Evolutionary conservation across 2,329 filamentous ascomycete genomes (phyloP).

Genomic region (Diaporthe eres): DNA sequence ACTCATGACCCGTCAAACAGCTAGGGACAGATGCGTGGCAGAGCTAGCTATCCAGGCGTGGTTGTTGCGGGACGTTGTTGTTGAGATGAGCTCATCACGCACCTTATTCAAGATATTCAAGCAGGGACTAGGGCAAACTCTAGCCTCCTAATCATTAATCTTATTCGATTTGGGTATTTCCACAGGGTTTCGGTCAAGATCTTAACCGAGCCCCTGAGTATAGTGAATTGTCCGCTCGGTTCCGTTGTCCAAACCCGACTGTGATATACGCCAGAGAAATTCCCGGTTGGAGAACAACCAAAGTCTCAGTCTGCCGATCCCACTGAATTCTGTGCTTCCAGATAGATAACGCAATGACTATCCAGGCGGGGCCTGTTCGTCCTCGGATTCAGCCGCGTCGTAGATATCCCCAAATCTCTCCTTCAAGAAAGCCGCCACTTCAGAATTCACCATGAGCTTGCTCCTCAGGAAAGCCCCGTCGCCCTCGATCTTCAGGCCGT

Average conservation of each 20-base stretch:
- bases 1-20: neutral
- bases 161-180: neutral
- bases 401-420: constrained; percentile 51
- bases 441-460: constrained; percentile 50
- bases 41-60: neutral
- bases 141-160: neutral
- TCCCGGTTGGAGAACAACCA: neutral
- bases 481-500: constrained; percentile 61
- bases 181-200: neutral
- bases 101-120: neutral
- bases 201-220: neutral
- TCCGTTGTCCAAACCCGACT: neutral
- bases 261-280: neutral
- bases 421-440: constrained; percentile 53
- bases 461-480: constrained; percentile 46
- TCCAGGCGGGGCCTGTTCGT: neutral
- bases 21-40: neutral
- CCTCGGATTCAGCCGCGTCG: neutral
- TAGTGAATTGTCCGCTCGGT: no score
- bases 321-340: neutral
- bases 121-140: neutral
- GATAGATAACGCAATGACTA: neutral
- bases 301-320: neutral
- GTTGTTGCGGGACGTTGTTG: neutral
- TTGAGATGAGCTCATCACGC: neutral